Evolutionary conservation across 208 protist genomes (phyloP).

Genomic region (Leishmania martiniquensis): DNA sequence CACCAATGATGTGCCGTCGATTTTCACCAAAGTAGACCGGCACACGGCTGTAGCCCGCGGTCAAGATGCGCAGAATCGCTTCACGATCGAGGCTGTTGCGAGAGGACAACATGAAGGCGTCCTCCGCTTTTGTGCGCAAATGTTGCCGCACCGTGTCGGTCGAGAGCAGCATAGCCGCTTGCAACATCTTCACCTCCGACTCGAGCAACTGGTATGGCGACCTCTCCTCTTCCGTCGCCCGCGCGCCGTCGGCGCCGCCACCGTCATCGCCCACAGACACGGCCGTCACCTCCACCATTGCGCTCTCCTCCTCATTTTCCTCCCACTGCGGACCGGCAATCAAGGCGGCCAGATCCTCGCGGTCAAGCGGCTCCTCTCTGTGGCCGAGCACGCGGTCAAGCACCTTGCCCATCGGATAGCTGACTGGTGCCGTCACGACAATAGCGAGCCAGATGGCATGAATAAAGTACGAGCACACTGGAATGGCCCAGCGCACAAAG

Average conservation of each 20-base stretch:
- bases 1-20: constrained; percentile 82
- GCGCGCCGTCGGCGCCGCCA: not conserved
- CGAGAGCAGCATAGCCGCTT: constrained; percentile 73
- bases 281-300: not conserved
- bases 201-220: constrained; percentile 43
- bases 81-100: constrained; percentile 55
- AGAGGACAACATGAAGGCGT: constrained; percentile 85
- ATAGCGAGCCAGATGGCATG: constrained; percentile 76
- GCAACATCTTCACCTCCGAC: constrained; percentile 72
- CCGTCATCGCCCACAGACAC: not conserved
- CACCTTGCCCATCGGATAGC: constrained; percentile 79
- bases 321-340: constrained; percentile 45
- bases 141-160: constrained; percentile 64
- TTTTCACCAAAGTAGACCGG: constrained; percentile 81
- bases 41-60: constrained; percentile 79
- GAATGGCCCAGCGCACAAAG: constrained; percentile 84
- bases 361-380: constrained; percentile 60
- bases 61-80: constrained; percentile 65
- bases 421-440: constrained; percentile 62
- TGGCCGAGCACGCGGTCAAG: constrained; percentile 81
- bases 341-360: constrained; percentile 74
- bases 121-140: constrained; percentile 47
- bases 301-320: constrained; percentile 10
- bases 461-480: constrained; percentile 60
- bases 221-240: not conserved